Evolutionary conservation across 805 yeast genomes (phyloP).

Genomic region (Candida germanica): DNA sequence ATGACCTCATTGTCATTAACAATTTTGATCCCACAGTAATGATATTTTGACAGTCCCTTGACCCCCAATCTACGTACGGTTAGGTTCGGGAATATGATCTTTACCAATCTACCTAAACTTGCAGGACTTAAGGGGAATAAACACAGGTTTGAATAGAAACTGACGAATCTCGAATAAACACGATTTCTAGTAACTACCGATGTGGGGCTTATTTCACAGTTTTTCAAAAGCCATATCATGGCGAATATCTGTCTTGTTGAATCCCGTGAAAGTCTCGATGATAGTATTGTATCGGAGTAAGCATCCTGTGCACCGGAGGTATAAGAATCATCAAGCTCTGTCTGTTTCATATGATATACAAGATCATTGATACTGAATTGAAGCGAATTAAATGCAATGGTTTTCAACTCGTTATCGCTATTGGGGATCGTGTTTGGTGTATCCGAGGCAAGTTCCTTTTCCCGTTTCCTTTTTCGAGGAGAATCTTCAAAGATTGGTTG

Average conservation of each 20-base stretch:
- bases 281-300: slow-evolving; percentile 6
- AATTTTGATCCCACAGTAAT: slow-evolving; percentile 66
- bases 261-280: slow-evolving; percentile 34
- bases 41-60: slow-evolving; percentile 80
- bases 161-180: slow-evolving; percentile 41
- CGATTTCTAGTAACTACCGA: slow-evolving; percentile 43
- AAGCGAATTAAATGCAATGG: slow-evolving; percentile 31
- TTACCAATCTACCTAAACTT: slow-evolving; percentile 71
- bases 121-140: slow-evolving; percentile 71
- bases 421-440: no score
- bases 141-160: slow-evolving; percentile 34
- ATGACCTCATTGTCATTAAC: slow-evolving; percentile 6
- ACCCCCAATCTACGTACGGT: slow-evolving; percentile 78
- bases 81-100: slow-evolving; percentile 60
- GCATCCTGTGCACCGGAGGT: background rate
- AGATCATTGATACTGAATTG: slow-evolving; percentile 40
- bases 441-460: background rate
- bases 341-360: slow-evolving; percentile 42
- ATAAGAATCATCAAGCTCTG: slow-evolving; percentile 30
- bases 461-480: slow-evolving; percentile 8
- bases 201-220: slow-evolving; percentile 51
- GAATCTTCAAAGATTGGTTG: slow-evolving; percentile 6
- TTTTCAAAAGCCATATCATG: slow-evolving; percentile 71
- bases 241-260: slow-evolving; percentile 76
- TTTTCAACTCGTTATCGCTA: slow-evolving; percentile 27